Evolutionary conservation across 1,284 basidiomycete genomes (phyloP).

Genomic region (Moniliophthora roreri): DNA sequence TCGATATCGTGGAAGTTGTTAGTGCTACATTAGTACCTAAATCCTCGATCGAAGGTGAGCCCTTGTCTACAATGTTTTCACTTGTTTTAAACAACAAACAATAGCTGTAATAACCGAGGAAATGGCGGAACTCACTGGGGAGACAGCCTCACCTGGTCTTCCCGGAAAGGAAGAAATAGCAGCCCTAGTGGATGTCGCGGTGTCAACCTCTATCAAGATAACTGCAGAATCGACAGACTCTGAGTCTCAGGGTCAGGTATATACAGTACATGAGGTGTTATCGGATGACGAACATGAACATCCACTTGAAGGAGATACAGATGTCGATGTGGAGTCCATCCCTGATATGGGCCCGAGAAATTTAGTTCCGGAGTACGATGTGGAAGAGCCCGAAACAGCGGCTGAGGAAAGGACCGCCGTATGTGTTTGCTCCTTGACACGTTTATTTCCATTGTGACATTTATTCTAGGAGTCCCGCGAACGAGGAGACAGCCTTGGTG

Average conservation of each 20-base stretch:
- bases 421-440: not conserved
- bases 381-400: conserved; percentile 6
- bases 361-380: not conserved
- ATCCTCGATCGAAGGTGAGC: no score
- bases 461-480: not conserved
- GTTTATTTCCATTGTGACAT: not conserved
- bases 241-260: not conserved
- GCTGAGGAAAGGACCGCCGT: conserved; percentile 3
- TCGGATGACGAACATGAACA: conserved; percentile 3
- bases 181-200: no score
- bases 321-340: conserved; percentile 8
- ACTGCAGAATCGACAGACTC: not conserved
- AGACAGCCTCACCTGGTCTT: no score
- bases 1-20: no score
- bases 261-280: conserved; percentile 3
- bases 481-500: not conserved
- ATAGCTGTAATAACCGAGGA: no score
- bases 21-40: no score
- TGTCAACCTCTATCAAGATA: not conserved
- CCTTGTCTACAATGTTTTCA: no score
- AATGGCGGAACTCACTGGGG: no score
- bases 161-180: no score
- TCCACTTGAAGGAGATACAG: not conserved
- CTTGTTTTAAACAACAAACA: no score
- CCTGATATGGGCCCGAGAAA: not conserved